These are phyloP conservation scores for Thalia dealbata DNA, from an alignment of 176 grass and related monocot species.

Conservation along the genomic window DNA sequence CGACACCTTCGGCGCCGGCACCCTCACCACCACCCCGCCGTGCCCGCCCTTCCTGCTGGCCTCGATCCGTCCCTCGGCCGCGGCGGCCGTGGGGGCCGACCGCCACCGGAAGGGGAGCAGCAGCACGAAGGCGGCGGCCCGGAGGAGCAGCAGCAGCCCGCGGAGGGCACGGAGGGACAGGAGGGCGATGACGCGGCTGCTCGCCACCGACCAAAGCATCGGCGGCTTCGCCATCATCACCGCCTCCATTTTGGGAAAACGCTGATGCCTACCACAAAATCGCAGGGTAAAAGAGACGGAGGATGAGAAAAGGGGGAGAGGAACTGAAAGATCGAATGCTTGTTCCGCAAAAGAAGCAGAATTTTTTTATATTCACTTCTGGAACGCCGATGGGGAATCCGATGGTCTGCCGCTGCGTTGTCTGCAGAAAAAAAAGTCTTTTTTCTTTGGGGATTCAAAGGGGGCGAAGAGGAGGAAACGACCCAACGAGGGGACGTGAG, in stretches of 20 bases:
- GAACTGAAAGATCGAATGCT: neutral
- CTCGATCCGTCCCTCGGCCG: conserved; percentile 9
- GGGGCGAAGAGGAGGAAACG: neutral
- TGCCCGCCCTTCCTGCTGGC: conserved; percentile 38
- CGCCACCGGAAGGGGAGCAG: conserved; percentile 8
- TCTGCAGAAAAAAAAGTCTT: too few relatives aligned
- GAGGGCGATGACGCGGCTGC: conserved; percentile 17
- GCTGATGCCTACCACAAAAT: neutral
- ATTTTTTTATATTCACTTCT: neutral
- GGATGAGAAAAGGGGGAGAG: neutral
- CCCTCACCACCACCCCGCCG: conserved; percentile 3
- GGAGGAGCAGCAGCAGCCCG: neutral
- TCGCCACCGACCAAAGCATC: conserved; percentile 19
- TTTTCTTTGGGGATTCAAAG: neutral
- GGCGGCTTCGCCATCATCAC: neutral
- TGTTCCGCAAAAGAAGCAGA: neutral
- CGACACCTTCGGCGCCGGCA: conserved; percentile 17
- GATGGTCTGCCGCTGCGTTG: too few relatives aligned
- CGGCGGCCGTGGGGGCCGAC: neutral
- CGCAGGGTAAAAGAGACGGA: neutral
- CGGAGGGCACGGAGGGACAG: conserved; percentile 5
- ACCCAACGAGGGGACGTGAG: neutral
- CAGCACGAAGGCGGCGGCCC: neutral
- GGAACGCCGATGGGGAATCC: too few relatives aligned
- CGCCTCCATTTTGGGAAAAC: neutral